These are phyloP conservation scores for Catunica adiposa DNA, from an alignment of 2,329 filamentous ascomycete genomes.

Conservation along the genomic window DNA sequence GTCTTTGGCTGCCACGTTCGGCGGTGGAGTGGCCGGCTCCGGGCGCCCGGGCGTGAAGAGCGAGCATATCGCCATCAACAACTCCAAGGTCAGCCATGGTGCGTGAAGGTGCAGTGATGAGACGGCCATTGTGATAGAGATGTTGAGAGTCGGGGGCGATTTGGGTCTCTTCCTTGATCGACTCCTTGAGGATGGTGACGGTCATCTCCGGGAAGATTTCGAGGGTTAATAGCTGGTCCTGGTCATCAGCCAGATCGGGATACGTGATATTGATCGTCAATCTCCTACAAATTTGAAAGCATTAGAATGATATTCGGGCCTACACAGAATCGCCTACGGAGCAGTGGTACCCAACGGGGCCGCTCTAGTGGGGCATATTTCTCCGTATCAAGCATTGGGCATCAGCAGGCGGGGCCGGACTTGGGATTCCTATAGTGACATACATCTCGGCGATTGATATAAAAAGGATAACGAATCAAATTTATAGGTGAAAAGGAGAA, in stretches of 20 bases:
- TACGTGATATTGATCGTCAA: conserved; percentile 76
- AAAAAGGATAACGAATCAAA: too few relatives aligned
- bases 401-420: too few relatives aligned
- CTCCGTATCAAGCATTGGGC: too few relatives aligned
- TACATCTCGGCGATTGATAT: too few relatives aligned
- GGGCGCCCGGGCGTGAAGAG: conserved; percentile 51
- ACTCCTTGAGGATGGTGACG: conserved; percentile 68
- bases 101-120: conserved; percentile 60
- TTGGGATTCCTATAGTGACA: too few relatives aligned
- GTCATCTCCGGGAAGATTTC: conserved; percentile 74
- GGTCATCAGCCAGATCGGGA: conserved; percentile 42
- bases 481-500: too few relatives aligned
- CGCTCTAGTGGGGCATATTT: too few relatives aligned
- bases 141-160: conserved; percentile 60
- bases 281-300: conserved; percentile 39
- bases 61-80: conserved; percentile 80
- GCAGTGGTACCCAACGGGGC: too few relatives aligned
- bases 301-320: neutral
- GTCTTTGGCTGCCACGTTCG: conserved; percentile 18
- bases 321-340: too few relatives aligned
- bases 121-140: conserved; percentile 77
- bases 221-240: conserved; percentile 62
- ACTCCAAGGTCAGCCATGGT: conserved; percentile 71
- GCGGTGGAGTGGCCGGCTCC: conserved; percentile 13
- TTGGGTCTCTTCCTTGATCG: conserved; percentile 68